These are phyloP conservation scores for Tylopilus vinaceipallidus DNA, from an alignment of 768 basidiomycete species.

Conservation along the genomic window DNA sequence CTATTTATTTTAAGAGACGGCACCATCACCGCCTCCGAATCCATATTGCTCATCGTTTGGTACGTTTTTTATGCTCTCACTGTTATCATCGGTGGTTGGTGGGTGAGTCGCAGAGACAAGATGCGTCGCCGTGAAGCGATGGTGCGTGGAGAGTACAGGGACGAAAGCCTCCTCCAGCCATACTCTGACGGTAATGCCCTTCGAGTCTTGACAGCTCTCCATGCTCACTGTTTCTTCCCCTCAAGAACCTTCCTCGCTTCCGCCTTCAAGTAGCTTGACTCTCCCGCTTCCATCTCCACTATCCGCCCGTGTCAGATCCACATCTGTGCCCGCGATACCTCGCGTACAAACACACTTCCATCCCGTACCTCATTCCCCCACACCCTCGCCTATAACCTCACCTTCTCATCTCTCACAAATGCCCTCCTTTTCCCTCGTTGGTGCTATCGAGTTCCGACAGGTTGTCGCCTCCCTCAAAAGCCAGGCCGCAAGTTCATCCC, in stretches of 20 bases:
- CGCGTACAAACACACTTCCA: constrained; percentile 42
- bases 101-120: constrained; percentile 54
- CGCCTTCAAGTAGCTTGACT: constrained; percentile 9
- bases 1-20: constrained; percentile 79
- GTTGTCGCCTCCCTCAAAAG: constrained; percentile 78
- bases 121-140: constrained; percentile 46
- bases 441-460: constrained; percentile 93
- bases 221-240: constrained; percentile 3
- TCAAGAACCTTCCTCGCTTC: constrained; percentile 11
- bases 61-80: constrained; percentile 76
- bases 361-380: constrained; percentile 39
- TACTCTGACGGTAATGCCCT: constrained; percentile 65
- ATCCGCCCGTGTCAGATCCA: constrained; percentile 38
- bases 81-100: constrained; percentile 80
- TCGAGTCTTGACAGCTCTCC: background rate
- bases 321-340: constrained; percentile 37
- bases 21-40: constrained; percentile 66
- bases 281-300: constrained; percentile 31
- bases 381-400: constrained; percentile 47
- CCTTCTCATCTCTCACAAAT: constrained; percentile 47
- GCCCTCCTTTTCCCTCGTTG: constrained; percentile 87
- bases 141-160: constrained; percentile 57
- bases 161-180: constrained; percentile 44
- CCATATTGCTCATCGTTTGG: constrained; percentile 62
- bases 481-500: constrained; percentile 58